Base-by-base conservation (phyloP, 2,329 filamentous ascomycete species). In the Pseudogymnoascus sp. region DNA sequence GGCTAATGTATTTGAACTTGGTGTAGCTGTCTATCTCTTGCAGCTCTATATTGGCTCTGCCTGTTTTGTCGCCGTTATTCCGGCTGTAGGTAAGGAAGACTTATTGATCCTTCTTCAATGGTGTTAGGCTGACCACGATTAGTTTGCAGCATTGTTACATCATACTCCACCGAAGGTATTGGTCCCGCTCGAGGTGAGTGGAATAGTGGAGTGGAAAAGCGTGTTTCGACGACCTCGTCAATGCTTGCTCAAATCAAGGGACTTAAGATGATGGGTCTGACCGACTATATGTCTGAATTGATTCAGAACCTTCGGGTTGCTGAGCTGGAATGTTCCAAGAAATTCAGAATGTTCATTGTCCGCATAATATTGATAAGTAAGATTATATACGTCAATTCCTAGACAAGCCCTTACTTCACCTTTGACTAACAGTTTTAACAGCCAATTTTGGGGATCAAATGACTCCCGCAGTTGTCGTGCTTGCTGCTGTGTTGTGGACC, bases 201-300 rank as follows among this genome's bases (percentile, higher is more conserved):
- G 79, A 74, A 76, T 2, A 66, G 69, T 23, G 76, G 75, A 4
- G 74, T 78, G 14, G 74, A 80, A 66, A 71, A 71, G 51, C 75
- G 79, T 6, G 73, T 80, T 25, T 73, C 74, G 0, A 71, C 75
- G 23, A 78, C 77, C 0, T 74, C 76, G 7, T 72, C 70, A n/a
- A 77, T 78, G 71, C 72, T 80, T 1, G 70, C 69, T 3, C 72
- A 74, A 8, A 79, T 80, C 66, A 80, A 79, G 63, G 74, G 75
- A 2, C 70, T 80, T 64, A 80, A 80, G 57, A 78, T 80, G 74
- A 77, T 76, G 68, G 79, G 79, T 0, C 67, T 79, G 2, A 72
- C 71, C 0, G 70, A 74, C 25, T 72, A 70, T 14, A 69, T 79
- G 21, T 67, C 68, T 4, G 36, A 67, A 1, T 69, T 69, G 7